phyloP scores from a whole-genome alignment of 2,329 filamentous ascomycete species.

The Colletotrichum echinochloae region DNA sequence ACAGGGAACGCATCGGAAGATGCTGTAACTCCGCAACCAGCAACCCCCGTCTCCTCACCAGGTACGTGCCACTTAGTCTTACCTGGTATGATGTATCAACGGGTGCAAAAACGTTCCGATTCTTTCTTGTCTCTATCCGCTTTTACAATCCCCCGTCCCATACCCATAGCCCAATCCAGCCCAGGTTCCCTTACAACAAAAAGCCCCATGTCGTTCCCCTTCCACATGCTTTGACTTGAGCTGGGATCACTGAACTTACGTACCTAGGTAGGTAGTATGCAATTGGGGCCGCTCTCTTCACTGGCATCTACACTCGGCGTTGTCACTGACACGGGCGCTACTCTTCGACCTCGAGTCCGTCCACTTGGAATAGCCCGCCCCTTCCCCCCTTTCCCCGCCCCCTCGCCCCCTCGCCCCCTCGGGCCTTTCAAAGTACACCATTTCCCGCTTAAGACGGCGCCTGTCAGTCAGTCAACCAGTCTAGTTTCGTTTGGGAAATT shows the following conservation, averaged over 20 bases:
- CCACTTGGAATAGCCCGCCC: conserved; percentile 2
- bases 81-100: too few relatives aligned
- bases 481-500: conserved; percentile 14
- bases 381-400: neutral
- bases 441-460: neutral
- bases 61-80: too few relatives aligned
- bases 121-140: neutral
- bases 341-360: conserved; percentile 8
- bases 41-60: neutral
- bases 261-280: too few relatives aligned
- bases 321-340: conserved; percentile 25
- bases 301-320: neutral
- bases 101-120: neutral
- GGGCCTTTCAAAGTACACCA: neutral
- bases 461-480: neutral
- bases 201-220: conserved; percentile 18
- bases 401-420: neutral
- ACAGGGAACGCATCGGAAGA: neutral
- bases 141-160: neutral
- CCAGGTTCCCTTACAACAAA: neutral
- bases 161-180: neutral
- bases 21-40: neutral
- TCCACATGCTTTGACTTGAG: conserved; percentile 22
- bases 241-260: conserved; percentile 8
- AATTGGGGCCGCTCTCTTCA: conserved; percentile 1